Evolutionary conservation across 1,284 basidiomycete species (phyloP).

Genomic region (Melampsora larici-populina): DNA sequence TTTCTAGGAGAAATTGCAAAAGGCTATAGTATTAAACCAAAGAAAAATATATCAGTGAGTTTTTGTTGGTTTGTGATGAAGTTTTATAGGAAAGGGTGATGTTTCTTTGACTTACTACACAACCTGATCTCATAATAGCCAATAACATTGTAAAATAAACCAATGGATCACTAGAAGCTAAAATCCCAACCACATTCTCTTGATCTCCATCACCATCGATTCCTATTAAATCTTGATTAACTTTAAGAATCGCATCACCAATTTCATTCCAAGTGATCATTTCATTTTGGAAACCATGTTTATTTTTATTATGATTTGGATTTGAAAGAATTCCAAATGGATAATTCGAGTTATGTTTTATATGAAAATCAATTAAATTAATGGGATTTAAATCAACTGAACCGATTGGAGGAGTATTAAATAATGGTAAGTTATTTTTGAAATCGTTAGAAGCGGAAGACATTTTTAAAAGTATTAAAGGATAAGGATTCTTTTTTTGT

Average conservation of each 20-base stretch:
- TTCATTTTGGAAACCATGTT: too few relatives aligned
- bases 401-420: background rate
- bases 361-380: background rate
- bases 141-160: conserved; percentile 1
- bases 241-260: background rate
- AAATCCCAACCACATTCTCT: background rate
- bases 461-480: background rate
- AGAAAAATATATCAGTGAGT: conserved; percentile 46
- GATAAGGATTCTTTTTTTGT: too few relatives aligned
- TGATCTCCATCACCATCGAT: background rate
- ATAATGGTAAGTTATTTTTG: background rate
- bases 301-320: background rate
- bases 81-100: too few relatives aligned
- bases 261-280: too few relatives aligned
- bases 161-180: background rate
- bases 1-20: conserved; percentile 54
- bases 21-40: background rate
- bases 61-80: too few relatives aligned
- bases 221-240: background rate
- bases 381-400: background rate
- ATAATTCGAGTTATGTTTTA: background rate
- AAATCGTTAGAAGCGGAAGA: background rate
- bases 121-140: background rate
- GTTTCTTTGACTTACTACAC: background rate
- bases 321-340: background rate